Base-by-base conservation (phyloP, 1,139 yeast species). In the Pichia sp. region DNA sequence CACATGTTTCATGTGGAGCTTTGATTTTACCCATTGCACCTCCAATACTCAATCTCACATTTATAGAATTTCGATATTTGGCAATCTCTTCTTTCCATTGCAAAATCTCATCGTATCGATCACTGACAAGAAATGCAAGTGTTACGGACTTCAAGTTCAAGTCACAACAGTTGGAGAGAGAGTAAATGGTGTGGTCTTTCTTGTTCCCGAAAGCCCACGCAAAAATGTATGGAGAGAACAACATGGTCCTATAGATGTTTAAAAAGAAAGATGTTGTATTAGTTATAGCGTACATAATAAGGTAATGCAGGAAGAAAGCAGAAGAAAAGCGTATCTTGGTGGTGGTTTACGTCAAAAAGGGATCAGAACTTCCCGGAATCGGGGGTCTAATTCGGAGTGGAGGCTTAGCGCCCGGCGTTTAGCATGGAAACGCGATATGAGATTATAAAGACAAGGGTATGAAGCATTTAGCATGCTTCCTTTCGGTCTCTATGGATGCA, bases 11-110 rank as follows among this genome's bases (percentile, higher is more conserved):
- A 5, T 20, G 17, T 1, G 31, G 22, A 3, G 42, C 35, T 10
- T 56, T 52, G 30, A 51, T 52, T 7, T 35, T 37, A 2, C 57
- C 56, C 11, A 30, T 19, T 10, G 57, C 56, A 6, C 59, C 59
- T 7, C 58, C 59, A 22, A 54, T 45, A 2, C 57, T 52, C 11
- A 25, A 25, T 25, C 27, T 13, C 3, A 25, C 11, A 15, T 25
- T 7, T 53, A 32, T 11, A 39, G 45, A 15, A 51, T 47, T 5
- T 40, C 26, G 7, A 42, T 16, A 9, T 27, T 32, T 14, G 17
- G 24, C 45, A 38, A 37, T 33, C 18, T 39, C 39, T 11, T 38
- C 28, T 19, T 26, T 8, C 56, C 58, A 28, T 31, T 35, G 28
- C 16, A 25, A 34, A 22, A 54, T 42, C 26, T 53, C 58, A 3